A percentile compares a stretch with the other conserved stretches of the same genome.
Conservation (phyloP, 352 stramenopile species). For the Pythium rhizo-oryzae region DNA sequence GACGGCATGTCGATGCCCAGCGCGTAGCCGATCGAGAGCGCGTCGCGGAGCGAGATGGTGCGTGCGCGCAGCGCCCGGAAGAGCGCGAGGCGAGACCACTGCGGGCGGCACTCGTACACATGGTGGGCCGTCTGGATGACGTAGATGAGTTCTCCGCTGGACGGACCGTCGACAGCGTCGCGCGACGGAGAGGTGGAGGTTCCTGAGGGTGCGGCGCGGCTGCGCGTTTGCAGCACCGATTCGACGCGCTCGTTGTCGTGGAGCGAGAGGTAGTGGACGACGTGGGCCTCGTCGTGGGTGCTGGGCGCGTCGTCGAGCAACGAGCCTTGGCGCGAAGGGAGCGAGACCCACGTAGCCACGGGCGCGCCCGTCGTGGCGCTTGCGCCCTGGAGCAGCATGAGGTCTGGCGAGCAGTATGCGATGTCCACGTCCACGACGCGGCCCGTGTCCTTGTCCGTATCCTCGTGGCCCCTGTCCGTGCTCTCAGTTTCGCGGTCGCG, state of each 20-base stretch:
- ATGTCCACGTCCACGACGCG: conserved; percentile 53
- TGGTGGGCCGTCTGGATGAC: conserved; percentile 80
- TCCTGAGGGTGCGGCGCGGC: not conserved
- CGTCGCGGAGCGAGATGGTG: conserved; percentile 62
- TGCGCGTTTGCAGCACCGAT: conserved; percentile 51
- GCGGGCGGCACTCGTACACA: conserved; percentile 85
- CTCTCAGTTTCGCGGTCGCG: not conserved
- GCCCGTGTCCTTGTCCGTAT: conserved; percentile 3
- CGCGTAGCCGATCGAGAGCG: conserved; percentile 84
- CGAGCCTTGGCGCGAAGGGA: conserved; percentile 60
- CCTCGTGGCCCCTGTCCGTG: no score
- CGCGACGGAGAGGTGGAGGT: not conserved
- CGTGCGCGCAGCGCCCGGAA: conserved; percentile 71
- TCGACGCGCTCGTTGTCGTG: conserved; percentile 78
- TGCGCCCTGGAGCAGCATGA: conserved; percentile 79
- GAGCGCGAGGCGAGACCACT: conserved; percentile 82
- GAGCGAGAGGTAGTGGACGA: conserved; percentile 81
- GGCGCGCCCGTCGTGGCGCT: conserved; percentile 35
- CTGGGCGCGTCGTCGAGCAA: conserved; percentile 27
- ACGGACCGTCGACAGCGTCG: not conserved
- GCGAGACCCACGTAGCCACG: conserved; percentile 81
- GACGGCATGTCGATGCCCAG: conserved; percentile 89
- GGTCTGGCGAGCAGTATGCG: conserved; percentile 78
- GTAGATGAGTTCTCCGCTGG: conserved; percentile 47
- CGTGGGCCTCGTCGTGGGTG: conserved; percentile 47